Base-by-base conservation (phyloP, 257 asterid genomes). In the Capsicum rhomboideum region DNA sequence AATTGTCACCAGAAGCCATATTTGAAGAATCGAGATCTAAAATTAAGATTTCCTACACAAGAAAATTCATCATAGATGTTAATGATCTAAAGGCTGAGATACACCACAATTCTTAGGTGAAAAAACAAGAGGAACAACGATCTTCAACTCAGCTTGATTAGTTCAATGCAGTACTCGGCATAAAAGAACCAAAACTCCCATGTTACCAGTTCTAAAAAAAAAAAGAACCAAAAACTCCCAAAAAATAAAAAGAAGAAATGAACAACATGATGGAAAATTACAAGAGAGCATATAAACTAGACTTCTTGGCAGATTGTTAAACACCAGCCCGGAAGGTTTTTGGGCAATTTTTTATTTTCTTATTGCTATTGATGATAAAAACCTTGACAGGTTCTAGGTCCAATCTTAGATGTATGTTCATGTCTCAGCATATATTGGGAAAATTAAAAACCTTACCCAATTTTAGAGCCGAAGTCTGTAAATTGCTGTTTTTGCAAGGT, bases 31-130 rank as follows among this genome's bases (percentile, higher is more conserved):
- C 80, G 0, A 64, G 68, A 53, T 78, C 28, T 37, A 7, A 42
- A 72, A 83, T 49, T 69, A 80, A 78, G 54, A 83, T 67, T 79
- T 89, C 93, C 97, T 95, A 79, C 81, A 78, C 0, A 83, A 26
- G 58, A 55, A 50, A 31, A 53, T 66, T 23, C 53, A 58, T 52
- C 8, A 52, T 10, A 82, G 29, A 52, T 40, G 40, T 17, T 58
- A 74, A 82, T 37, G 44, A 82, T 29, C 53, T 16, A 6, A 46
- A 82, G 67, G 29, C 80, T 75, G 23, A 49, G 81, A 49, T 28
- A 31, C 1, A 10, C 2, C 79, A 16, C 14, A 26, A 20, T 50
- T 64, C 9, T 50, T 66, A 66, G 23, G 69, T 20, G 83, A 21
- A 34, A 0, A 55, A 34, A 29, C n/a, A 46, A 75, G 23, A 44